Evolutionary conservation across 2,329 filamentous ascomycete genomes (phyloP), one percentile per base, ranked within the genome.

Genomic region (Cytospora chrysosperma): DNA sequence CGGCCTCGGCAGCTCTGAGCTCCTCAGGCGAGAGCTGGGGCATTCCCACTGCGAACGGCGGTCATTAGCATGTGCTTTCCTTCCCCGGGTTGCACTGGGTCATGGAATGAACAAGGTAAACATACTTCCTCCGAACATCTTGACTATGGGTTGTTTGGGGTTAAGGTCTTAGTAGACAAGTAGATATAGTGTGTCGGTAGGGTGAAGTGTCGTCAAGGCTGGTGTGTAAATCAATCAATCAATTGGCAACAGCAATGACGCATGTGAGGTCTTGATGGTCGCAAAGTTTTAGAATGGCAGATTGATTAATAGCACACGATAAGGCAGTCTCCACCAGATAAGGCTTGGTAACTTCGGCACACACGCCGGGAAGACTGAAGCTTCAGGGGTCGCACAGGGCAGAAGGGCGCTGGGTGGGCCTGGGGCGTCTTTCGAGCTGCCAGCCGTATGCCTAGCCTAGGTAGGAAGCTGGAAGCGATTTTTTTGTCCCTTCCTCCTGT

Each of bases 1-100:
- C 84, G 65, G 81, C 80, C 81, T 93, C 90, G 75, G 88, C 83
- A 72, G 81, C 80, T 73, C 82, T 83, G 74, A 93, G 83, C 83
- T 93, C 89, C 75, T 88, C 87, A 64, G 85, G 79, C 64, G 86
- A 86, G 71, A 87, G 83, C 75, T 87, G 87, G 74, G 89, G 88
- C 78, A 90, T 83, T 69, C 82, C 86, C 80, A 86, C 86, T 89
- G 72, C 37, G 56, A 37, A 40, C 9, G 7, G 32, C 3, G 49
- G 32, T 59, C 24, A 50, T 65, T 51, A 66, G 64, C 53, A 56
- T 50, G 40, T 19, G 17, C n/a, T 26, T 7, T 28, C 15, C n/a
- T n/a, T n/a, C 10, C 27, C 17, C n/a, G n/a, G n/a, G n/a, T n/a
- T n/a, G n/a, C n/a, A n/a, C n/a, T n/a, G n/a, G n/a, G n/a, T n/a